Base-by-base conservation (phyloP, 768 basidiomycete species). In the Phaeolepiota aurea region DNA sequence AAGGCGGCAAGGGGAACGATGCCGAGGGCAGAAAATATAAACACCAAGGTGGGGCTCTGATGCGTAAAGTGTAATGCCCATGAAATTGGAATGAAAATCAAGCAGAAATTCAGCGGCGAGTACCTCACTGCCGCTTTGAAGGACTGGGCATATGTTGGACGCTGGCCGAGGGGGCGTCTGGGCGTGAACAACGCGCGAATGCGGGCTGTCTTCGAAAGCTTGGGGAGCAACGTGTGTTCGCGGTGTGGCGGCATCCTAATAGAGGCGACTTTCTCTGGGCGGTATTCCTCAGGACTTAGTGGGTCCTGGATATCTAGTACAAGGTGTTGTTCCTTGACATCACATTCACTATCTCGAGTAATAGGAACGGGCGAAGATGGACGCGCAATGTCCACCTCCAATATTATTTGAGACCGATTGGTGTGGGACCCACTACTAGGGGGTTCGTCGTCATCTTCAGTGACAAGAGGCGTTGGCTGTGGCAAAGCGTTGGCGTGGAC, bases 1-100 rank as follows among this genome's bases (percentile, higher is more conserved):
- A 75, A 52, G 10, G 68, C 72, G 20, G 72, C 72, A 25, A 76
- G 63, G 1, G 73, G 75, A 34, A 76, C 59, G 51, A 75, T 70
- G 4, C 66, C 66, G 25, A 77, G 59, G 44, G 66, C 62, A 3
- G 68, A 70, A 42, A 68, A 69, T 20, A 71, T 48, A 53, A 75
- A 77, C 39, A 69, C 58, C 39, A 69, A 54, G 2, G 71, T 72
- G 19, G 68, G 60, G 32, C 57, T 64, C 44, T 68, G 65, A 44
- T 72, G 63, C 14, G 62, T 62, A 45, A 59, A 68, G 46, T 73
- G 64, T 37, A 74, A 51, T 2, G 65, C 69, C 71, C 72, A 68
- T 1, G 69, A 66, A 37, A 74, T 60, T 1, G 74, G 72, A 41
- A 75, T 74, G 51, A 71, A 72, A 2, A 69, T 36, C 23, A 74